Percentiles rank a stretch among this genome's conserved stretches.
phyloP scores from a whole-genome alignment of 768 basidiomycete species.

The Leccinum obscurum region DNA sequence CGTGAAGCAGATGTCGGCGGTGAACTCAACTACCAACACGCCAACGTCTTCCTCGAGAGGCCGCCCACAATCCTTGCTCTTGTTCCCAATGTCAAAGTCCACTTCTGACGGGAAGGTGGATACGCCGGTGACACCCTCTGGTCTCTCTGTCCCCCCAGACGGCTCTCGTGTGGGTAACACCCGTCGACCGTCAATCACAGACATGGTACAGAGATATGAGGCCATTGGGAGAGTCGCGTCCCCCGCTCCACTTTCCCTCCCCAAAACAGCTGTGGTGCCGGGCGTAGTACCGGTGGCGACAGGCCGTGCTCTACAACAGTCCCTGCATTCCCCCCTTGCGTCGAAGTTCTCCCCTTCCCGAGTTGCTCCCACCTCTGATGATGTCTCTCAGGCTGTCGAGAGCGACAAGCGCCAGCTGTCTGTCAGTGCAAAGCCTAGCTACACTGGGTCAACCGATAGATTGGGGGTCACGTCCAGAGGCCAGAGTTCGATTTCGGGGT shows the following conservation, averaged over 20 bases:
- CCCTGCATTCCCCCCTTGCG: conserved; percentile 24
- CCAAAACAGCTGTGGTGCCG: conserved; percentile 28
- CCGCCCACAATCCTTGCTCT: conserved; percentile 82
- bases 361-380: conserved; percentile 10
- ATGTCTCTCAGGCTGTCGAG: conserved; percentile 13
- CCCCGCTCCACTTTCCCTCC: conserved; percentile 31
- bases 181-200: conserved; percentile 77
- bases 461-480: conserved; percentile 9
- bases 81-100: conserved; percentile 53
- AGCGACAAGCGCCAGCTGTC: conserved; percentile 22
- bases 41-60: conserved; percentile 44
- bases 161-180: conserved; percentile 37
- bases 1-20: conserved; percentile 31
- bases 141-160: conserved; percentile 49
- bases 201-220: conserved; percentile 85
- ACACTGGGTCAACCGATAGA: conserved; percentile 23
- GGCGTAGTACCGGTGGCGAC: conserved; percentile 13
- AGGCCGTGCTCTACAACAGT: conserved; percentile 24
- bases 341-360: conserved; percentile 29
- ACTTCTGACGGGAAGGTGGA: conserved; percentile 41
- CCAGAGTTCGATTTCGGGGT: conserved; percentile 23
- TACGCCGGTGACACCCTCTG: conserved; percentile 33
- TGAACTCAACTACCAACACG: conserved; percentile 21
- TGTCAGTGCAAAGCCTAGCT: conserved; percentile 11
- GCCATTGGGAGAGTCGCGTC: conserved; percentile 47